These are phyloP conservation scores for Gloeostereum incarnatum DNA, from an alignment of 768 basidiomycete genomes.

Conservation along the genomic window DNA sequence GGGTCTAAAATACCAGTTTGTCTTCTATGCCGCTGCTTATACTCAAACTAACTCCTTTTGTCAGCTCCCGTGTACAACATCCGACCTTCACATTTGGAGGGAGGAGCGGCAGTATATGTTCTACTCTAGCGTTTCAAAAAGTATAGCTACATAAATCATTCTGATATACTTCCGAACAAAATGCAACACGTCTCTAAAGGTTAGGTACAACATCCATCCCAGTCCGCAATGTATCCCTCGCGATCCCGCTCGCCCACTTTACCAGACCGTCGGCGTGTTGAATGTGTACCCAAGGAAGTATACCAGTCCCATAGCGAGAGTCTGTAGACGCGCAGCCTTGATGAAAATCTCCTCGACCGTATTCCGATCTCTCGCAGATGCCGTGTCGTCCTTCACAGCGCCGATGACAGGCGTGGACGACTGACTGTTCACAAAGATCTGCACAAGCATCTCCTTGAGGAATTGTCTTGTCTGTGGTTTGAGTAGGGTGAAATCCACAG, in stretches of 20 bases:
- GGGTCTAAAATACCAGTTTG: slow-evolving; percentile 58
- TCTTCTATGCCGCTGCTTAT: slow-evolving; percentile 3
- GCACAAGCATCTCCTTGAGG: slow-evolving; percentile 57
- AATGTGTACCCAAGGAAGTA: slow-evolving; percentile 54
- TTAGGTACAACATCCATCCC: slow-evolving; percentile 45
- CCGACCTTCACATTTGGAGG: slow-evolving; percentile 73
- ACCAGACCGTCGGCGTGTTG: slow-evolving; percentile 24
- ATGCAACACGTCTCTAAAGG: background rate
- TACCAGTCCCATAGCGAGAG: slow-evolving; percentile 65
- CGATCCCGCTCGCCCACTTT: slow-evolving; percentile 59
- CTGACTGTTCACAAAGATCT: slow-evolving; percentile 72
- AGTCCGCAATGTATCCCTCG: slow-evolving; percentile 59
- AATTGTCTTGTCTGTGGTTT: slow-evolving; percentile 58
- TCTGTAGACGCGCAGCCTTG: slow-evolving; percentile 56
- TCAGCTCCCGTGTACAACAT: slow-evolving; percentile 65
- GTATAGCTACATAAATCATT: background rate
- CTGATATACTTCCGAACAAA: background rate
- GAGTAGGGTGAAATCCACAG: slow-evolving; percentile 77
- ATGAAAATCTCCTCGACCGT: slow-evolving; percentile 72
- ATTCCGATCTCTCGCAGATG: slow-evolving; percentile 42
- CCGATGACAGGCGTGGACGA: slow-evolving; percentile 54
- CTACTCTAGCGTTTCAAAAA: slow-evolving; percentile 63
- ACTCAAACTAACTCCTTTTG: slow-evolving; percentile 3
- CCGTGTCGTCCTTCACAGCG: slow-evolving; percentile 21
- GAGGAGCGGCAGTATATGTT: slow-evolving; percentile 57